Evolutionary conservation across 805 yeast species (phyloP).

Genomic region (Yamadazyma sp.): DNA sequence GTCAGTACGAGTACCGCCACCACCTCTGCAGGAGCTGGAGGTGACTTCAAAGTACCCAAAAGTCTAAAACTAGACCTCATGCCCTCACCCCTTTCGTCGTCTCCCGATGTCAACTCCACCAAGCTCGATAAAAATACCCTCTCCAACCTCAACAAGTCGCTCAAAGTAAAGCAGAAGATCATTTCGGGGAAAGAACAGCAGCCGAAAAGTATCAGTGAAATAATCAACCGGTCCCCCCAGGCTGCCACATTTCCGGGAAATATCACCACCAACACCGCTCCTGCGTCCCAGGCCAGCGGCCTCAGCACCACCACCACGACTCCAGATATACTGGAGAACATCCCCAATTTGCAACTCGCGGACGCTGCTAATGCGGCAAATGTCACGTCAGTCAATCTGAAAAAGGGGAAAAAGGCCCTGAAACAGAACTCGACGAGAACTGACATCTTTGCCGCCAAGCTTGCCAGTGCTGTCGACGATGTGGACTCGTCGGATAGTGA

Average conservation of each 20-base stretch:
- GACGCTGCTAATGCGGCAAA: too few species aligned
- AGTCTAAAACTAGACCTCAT: too few species aligned
- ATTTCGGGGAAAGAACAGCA: slow-evolving; percentile 37
- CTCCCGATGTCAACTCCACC: too few species aligned
- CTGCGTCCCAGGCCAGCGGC: not conserved
- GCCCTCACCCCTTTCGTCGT: too few species aligned
- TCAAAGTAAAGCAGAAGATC: slow-evolving; percentile 43
- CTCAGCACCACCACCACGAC: slow-evolving; percentile 2
- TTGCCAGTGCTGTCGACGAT: slow-evolving; percentile 93
- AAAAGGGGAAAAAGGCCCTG: slow-evolving; percentile 26
- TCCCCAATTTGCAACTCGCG: slow-evolving; percentile 15
- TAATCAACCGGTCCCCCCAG: slow-evolving; percentile 36
- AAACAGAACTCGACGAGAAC: slow-evolving; percentile 72
- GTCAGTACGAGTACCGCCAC: too few species aligned
- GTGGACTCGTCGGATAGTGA: slow-evolving; percentile 85
- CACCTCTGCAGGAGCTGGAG: too few species aligned
- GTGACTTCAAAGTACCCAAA: too few species aligned
- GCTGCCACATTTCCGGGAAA: slow-evolving; percentile 18
- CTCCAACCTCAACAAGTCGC: slow-evolving; percentile 41
- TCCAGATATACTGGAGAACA: slow-evolving; percentile 13
- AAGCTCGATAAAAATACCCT: slow-evolving; percentile 31
- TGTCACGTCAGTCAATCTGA: slow-evolving; percentile 6
- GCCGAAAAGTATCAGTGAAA: slow-evolving; percentile 37
- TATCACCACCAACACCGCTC: slow-evolving; percentile 1
- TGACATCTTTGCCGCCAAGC: slow-evolving; percentile 90